A percentile compares a stretch with the other conserved stretches of the same genome.
Evolutionary conservation across 208 protist genomes (phyloP).

Genomic region (Crithidia expoeki): DNA sequence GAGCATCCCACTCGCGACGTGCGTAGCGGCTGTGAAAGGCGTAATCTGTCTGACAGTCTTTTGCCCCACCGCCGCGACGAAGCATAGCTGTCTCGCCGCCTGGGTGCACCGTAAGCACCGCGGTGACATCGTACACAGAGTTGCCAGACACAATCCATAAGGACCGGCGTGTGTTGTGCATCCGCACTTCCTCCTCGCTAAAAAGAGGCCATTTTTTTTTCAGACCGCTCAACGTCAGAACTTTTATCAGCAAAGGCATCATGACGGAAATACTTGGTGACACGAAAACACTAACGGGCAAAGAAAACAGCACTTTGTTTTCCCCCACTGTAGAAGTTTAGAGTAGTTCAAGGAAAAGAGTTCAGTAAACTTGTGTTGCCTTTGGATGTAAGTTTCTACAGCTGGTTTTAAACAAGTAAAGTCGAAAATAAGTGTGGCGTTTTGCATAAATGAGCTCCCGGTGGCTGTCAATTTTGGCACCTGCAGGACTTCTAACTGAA

Average conservation of each 20-base stretch:
- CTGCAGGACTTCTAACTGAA: too few species aligned
- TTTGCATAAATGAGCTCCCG: too few species aligned
- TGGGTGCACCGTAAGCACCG: slow-evolving; percentile 62
- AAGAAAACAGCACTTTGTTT: slow-evolving; percentile 12
- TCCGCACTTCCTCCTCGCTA: slow-evolving; percentile 63
- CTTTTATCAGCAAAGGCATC: slow-evolving; percentile 11
- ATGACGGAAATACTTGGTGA: background rate
- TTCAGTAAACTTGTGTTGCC: too few species aligned
- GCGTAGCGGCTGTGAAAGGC: slow-evolving; percentile 72
- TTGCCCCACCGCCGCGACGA: slow-evolving; percentile 62
- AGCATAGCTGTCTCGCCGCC: slow-evolving; percentile 71
- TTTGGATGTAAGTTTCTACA: too few species aligned
- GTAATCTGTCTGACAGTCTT: slow-evolving; percentile 68
- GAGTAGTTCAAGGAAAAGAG: too few species aligned
- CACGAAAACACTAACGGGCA: background rate
- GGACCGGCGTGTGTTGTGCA: slow-evolving; percentile 67
- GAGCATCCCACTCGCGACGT: slow-evolving; percentile 48
- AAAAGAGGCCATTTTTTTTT: slow-evolving; percentile 56
- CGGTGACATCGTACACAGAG: slow-evolving; percentile 83
- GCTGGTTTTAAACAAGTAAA: too few species aligned
- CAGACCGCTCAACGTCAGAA: slow-evolving; percentile 43
- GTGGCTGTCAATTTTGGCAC: too few species aligned
- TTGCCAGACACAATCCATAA: slow-evolving; percentile 82
- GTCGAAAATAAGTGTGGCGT: too few species aligned
- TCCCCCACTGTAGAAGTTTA: background rate